A percentile compares a stretch with the other conserved stretches of the same genome.
These are phyloP conservation scores for Linnemannia hyalina DNA, from an alignment of 192 early-diverging fungal species.

Conservation along the genomic window DNA sequence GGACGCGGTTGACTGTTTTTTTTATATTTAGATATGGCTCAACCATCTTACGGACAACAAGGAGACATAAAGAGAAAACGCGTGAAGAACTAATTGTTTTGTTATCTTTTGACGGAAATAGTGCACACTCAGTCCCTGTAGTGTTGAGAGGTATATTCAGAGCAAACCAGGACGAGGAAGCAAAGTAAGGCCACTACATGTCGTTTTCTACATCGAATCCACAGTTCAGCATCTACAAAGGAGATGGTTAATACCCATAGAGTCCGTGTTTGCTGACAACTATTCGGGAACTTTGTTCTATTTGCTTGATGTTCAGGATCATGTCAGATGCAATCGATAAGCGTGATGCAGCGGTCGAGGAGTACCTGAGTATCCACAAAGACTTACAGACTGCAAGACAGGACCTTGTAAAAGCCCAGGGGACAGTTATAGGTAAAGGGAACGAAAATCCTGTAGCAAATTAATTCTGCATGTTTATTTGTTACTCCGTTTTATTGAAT, in stretches of 20 bases:
- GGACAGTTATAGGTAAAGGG: conserved; percentile 22
- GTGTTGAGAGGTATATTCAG: conserved; percentile 38
- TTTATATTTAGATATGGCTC: too few relatives aligned
- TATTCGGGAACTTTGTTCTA: background rate
- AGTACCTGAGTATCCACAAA: conserved; percentile 29
- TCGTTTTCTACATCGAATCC: background rate
- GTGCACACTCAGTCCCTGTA: conserved; percentile 29
- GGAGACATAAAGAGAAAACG: background rate
- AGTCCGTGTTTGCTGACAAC: background rate
- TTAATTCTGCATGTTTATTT: background rate
- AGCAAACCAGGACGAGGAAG: conserved; percentile 15
- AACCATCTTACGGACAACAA: too few relatives aligned
- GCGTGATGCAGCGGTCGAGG: conserved; percentile 37
- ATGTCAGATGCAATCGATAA: conserved; percentile 20
- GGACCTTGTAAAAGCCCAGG: conserved; percentile 19
- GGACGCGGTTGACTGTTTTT: too few relatives aligned
- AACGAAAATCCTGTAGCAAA: background rate
- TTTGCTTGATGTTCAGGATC: background rate
- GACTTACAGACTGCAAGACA: conserved; percentile 22
- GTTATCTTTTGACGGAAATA: background rate
- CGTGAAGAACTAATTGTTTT: too few relatives aligned
- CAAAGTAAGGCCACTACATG: conserved; percentile 13
- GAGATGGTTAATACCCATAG: background rate
- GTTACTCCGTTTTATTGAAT: background rate
- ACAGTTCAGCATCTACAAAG: background rate